Evolutionary conservation across 345 rosid species (phyloP).

Genomic region (Turnera subulata): DNA sequence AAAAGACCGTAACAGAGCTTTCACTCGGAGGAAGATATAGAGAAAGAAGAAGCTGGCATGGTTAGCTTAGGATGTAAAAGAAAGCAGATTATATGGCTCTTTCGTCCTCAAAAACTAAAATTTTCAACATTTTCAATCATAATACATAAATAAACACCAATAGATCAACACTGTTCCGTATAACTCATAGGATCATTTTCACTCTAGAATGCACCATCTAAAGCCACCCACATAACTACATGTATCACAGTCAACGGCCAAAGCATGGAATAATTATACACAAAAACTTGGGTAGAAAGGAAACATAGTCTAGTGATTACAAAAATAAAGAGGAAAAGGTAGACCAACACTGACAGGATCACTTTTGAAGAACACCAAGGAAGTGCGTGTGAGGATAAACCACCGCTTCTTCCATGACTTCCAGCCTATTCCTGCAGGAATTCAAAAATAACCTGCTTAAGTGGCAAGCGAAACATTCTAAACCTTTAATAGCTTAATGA

Average conservation of each 20-base stretch:
- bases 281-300: background rate
- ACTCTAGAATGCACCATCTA: too few relatives aligned
- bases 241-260: background rate
- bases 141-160: background rate
- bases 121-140: background rate
- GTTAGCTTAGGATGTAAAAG: too few relatives aligned
- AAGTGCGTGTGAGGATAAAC: constrained; percentile 94
- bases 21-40: too few relatives aligned
- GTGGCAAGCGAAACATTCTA: background rate
- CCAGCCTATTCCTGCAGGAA: constrained; percentile 90
- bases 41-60: too few relatives aligned
- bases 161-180: background rate
- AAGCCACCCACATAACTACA: background rate
- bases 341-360: constrained; percentile 75
- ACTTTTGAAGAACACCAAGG: constrained; percentile 96
- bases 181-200: too few relatives aligned
- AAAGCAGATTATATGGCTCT: too few relatives aligned
- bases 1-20: too few relatives aligned
- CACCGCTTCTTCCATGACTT: constrained; percentile 99
- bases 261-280: too few relatives aligned
- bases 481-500: background rate
- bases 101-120: background rate
- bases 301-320: background rate
- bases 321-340: constrained; percentile 3
- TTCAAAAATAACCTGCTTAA: constrained; percentile 4